Conservation (phyloP, 2,329 filamentous ascomycete species). For the Botrytis porri region DNA sequence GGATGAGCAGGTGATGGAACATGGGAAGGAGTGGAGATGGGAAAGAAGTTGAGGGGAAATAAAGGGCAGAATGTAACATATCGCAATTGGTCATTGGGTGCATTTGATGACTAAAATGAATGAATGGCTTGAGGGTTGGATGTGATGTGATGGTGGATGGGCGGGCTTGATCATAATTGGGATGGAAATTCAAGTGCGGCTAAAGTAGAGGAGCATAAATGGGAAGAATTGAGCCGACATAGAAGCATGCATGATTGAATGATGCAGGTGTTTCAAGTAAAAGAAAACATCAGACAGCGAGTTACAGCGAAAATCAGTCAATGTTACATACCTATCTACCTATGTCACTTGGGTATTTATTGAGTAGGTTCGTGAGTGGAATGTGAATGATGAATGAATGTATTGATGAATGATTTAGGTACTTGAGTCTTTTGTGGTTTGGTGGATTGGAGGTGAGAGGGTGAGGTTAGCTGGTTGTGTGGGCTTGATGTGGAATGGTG, state of each 20-base stretch:
- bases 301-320: neutral
- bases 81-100: neutral
- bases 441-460: too few species aligned
- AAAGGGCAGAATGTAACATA: constrained; percentile 9
- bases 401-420: neutral
- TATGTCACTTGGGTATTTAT: neutral
- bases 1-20: neutral
- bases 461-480: too few species aligned
- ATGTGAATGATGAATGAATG: neutral
- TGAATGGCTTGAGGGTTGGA: neutral
- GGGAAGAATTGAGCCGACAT: neutral
- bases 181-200: neutral
- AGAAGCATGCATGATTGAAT: neutral
- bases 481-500: too few species aligned
- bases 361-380: neutral
- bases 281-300: neutral
- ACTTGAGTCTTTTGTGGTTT: neutral
- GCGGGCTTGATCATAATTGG: neutral
- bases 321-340: neutral
- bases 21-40: neutral
- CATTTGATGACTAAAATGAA: neutral
- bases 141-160: neutral
- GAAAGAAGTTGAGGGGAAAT: neutral
- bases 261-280: neutral
- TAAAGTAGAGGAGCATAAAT: neutral